Conservation (phyloP, 768 basidiomycete species). For the Tulasnella sp. region DNA sequence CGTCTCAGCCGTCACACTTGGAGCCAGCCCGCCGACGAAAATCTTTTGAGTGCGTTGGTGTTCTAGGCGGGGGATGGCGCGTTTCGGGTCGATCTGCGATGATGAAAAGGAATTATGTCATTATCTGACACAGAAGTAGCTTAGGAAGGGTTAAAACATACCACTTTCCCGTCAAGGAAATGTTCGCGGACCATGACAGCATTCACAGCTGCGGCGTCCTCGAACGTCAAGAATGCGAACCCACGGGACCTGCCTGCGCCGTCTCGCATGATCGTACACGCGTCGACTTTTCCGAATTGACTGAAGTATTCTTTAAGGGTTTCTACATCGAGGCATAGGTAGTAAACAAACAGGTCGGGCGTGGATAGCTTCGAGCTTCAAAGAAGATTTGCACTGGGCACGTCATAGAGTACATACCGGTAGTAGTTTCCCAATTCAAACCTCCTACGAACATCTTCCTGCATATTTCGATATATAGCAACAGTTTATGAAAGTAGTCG, state of each 20-base stretch:
- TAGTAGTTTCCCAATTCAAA: conserved; percentile 99
- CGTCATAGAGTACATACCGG: conserved; percentile 51
- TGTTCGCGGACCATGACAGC: conserved; percentile 94
- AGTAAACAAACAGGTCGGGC: not conserved
- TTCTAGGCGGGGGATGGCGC: conserved; percentile 93
- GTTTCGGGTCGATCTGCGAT: conserved; percentile 98
- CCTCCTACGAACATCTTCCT: conserved; percentile 99
- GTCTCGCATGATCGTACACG: conserved; percentile 98
- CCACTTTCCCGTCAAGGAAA: conserved; percentile 92
- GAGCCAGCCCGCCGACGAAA: conserved; percentile 91
- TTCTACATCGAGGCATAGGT: conserved; percentile 36
- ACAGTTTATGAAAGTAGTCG: no score
- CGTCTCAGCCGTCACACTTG: conserved; percentile 84
- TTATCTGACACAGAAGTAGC: not conserved
- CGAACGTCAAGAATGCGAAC: conserved; percentile 96
- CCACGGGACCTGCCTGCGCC: conserved; percentile 88
- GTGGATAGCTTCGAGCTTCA: conserved; percentile 19
- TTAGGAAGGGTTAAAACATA: conserved; percentile 35
- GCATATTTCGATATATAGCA: conserved; percentile 24
- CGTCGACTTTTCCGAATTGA: conserved; percentile 94
- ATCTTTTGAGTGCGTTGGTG: conserved; percentile 88
- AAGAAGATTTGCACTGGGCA: conserved; percentile 17
- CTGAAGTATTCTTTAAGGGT: conserved; percentile 77
- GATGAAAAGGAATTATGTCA: not conserved
- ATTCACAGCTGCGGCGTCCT: conserved; percentile 85